phyloP scores from a whole-genome alignment of 768 basidiomycete genomes.

The Pleurotus giganteus region DNA sequence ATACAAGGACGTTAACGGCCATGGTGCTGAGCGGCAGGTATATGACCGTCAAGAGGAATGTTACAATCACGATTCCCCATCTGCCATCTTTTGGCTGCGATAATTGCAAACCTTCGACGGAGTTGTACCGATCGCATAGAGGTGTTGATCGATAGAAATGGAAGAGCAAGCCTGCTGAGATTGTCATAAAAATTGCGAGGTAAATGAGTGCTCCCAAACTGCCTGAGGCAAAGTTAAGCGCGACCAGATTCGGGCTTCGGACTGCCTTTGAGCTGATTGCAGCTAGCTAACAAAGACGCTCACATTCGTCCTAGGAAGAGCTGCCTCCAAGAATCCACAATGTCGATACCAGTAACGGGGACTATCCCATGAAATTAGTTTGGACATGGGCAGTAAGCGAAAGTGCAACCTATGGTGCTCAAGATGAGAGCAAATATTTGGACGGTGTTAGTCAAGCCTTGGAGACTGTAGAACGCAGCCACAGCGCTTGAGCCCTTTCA shows the following conservation, averaged over 20 bases:
- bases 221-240: constrained; percentile 68
- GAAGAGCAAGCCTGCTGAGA: constrained; percentile 54
- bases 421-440: constrained; percentile 73
- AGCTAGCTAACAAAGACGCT: constrained; percentile 18
- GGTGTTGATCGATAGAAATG: constrained; percentile 53
- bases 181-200: constrained; percentile 53
- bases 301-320: constrained; percentile 70
- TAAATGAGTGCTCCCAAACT: constrained; percentile 58
- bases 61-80: constrained; percentile 57
- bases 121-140: constrained; percentile 45
- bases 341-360: constrained; percentile 32
- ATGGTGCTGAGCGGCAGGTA: constrained; percentile 80
- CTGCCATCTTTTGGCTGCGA: constrained; percentile 37
- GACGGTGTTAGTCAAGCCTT: constrained; percentile 65
- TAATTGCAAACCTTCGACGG: constrained; percentile 55
- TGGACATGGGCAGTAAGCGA: not conserved
- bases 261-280: constrained; percentile 6
- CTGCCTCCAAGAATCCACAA: constrained; percentile 52
- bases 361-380: constrained; percentile 24
- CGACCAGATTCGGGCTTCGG: constrained; percentile 66
- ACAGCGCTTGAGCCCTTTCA: constrained; percentile 66
- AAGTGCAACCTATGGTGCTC: constrained; percentile 54
- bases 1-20: constrained; percentile 72
- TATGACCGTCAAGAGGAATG: constrained; percentile 63
- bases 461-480: constrained; percentile 67